These are phyloP conservation scores for Fusarium annulatum DNA, from an alignment of 2,329 filamentous ascomycete genomes.

Conservation along the genomic window DNA sequence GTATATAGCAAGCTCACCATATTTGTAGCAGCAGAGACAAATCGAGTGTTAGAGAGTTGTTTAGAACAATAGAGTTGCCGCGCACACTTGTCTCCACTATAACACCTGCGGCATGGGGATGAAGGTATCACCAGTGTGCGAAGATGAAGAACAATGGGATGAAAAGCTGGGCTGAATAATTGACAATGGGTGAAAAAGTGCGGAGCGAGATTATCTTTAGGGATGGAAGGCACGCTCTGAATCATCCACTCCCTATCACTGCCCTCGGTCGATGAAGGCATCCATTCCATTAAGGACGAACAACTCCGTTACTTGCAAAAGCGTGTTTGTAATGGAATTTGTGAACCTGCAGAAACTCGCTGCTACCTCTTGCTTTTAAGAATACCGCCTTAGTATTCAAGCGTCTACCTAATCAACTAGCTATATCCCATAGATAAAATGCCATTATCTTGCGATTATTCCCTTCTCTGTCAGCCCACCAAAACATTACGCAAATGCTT, in stretches of 20 bases:
- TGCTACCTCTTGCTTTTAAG: neutral
- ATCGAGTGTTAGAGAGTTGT: neutral
- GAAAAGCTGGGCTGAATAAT: neutral
- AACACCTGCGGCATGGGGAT: neutral
- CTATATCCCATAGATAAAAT: neutral
- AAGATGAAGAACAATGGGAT: neutral
- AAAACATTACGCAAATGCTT: neutral
- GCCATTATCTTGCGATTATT: neutral
- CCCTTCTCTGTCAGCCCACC: neutral
- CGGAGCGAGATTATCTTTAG: neutral
- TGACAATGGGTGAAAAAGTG: neutral
- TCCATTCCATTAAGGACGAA: neutral
- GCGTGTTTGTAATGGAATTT: neutral
- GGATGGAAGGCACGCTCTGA: neutral
- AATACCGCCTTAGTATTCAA: neutral
- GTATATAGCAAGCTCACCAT: slow-evolving; percentile 10
- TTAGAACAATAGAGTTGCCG: neutral
- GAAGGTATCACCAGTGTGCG: neutral
- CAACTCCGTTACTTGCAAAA: neutral
- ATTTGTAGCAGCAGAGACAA: neutral
- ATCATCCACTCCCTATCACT: neutral
- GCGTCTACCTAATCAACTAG: too few relatives aligned
- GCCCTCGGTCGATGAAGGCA: neutral
- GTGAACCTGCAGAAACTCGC: neutral
- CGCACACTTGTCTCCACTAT: neutral